Base-by-base conservation (phyloP, 2,329 filamentous ascomycete genomes). In the Monosporascus sp. region DNA sequence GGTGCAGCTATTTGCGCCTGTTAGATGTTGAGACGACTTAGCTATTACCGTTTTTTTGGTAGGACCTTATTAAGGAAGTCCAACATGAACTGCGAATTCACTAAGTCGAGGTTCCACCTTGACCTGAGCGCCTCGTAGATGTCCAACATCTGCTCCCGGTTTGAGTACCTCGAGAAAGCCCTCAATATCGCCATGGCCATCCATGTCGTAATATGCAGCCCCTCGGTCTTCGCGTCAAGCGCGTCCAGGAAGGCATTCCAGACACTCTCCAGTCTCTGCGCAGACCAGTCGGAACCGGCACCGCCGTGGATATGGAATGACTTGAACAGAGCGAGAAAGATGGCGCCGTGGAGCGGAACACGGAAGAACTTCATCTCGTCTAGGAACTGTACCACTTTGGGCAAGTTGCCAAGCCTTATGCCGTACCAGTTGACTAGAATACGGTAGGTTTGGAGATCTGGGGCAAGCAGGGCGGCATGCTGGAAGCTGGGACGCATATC, bases 261-360 rank as follows among this genome's bases (percentile, higher is more conserved):
- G 11, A 90, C 82, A 43, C 75, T 77, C 44, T 86, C 78, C 3
- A 97, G 79, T n/a, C 84, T 80, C 58, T 79, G 70, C 31, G 76
- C 73, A 27, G 83, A 90, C 93, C 94, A 99, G 14, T 82, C 77
- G 0, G 85, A 84, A 57, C 84, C 70, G 1, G 75, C 65, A 25
- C 83, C 84, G 11, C 92, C 93, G 64, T 96, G 86, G 2, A 74
- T 69, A 35, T 80, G 77, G 65, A 97, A 99, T 0, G 89, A 91
- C 62, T 90, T 87, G 71, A 97, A 89, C 3, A 97, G 75, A 7
- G 87, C 79, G 38, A 94, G 75, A 63, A 93, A 97, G 24, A 96
- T 81, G 53, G 87, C 81, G 6, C 87, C 88, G 55, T 93, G 84
- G 17, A 93, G 73, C 0, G 84, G 81, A 3, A 96, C 76, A 3